Base-by-base conservation (phyloP, 2,329 filamentous ascomycete species). In the Alternaria sp. region DNA sequence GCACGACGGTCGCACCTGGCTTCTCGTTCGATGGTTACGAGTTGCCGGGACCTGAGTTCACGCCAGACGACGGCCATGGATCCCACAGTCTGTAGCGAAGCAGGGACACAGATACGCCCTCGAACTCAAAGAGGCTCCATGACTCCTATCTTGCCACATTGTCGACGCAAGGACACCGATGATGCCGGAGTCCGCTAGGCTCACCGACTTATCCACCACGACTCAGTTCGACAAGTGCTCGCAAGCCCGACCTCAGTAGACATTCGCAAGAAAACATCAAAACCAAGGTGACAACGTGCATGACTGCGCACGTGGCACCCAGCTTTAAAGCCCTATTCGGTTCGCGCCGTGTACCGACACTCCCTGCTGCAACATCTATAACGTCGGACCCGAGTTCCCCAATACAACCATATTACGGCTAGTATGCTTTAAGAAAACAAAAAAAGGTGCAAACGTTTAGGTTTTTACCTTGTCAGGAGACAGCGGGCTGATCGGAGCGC, bases 1-100 rank as follows among this genome's bases (percentile, higher is more conserved):
- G 78, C 5, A 74, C 69, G 43, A 74, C 73, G 9, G 65, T 74
- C 2, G 68, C 71, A 3, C 69, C 71, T 4, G 71, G 60, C 4
- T 74, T 74, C 18, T 55, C 44, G 11, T 64, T 64, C n/a, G 60
- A 63, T 28, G 69, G 68, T 2, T 74, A 70, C 30, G 71, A 73
- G 47, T 58, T 74, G 56, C 61, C 66, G 9, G 43, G 26, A 20
- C 64, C 64, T n/a, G 69, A 53, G 14, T 73, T 71, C 64, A 44
- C 61, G 45, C 70, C 69, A n/a, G 45, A 60, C 25, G 33, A 47
- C 9, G 43, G 53, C 20, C 9, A 45, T 5, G n/a, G 2, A n/a
- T 4, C 15, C 15, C 6, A 9, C 3, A 41, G 37, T 41, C 9
- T 41, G 5, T 41, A 41, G 15, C 9, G 37, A 41, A 41, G 37